A percentile compares a stretch with the other conserved stretches of the same genome.
Conservation (phyloP, 176 grass and related monocot genomes). For the Phoenix roebelenii region DNA sequence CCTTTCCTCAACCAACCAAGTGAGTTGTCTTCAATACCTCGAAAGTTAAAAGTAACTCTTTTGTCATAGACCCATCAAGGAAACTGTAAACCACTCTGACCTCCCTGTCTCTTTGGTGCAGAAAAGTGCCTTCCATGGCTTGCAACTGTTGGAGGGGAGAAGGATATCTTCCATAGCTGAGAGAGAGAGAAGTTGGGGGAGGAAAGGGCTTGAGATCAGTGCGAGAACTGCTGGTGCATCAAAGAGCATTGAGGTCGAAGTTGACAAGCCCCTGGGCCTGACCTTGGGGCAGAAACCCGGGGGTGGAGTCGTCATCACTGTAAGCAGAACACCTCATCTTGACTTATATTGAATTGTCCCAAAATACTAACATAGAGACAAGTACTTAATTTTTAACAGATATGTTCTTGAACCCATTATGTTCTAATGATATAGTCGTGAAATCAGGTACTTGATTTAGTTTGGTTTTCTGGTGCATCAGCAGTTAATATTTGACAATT, state of each 20-base stretch:
- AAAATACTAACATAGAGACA: too few relatives aligned
- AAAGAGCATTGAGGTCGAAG: constrained; percentile 90
- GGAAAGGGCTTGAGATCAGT: constrained; percentile 46
- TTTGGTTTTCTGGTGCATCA: too few relatives aligned
- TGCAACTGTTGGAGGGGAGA: constrained; percentile 39
- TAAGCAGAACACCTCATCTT: constrained; percentile 18
- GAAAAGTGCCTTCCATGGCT: constrained; percentile 57
- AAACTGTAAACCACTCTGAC: not conserved
- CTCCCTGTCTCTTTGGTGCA: constrained; percentile 21
- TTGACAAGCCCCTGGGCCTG: constrained; percentile 90
- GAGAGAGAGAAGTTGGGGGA: not conserved
- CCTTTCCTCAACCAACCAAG: constrained; percentile 28
- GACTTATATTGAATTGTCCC: too few relatives aligned
- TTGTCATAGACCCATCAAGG: not conserved
- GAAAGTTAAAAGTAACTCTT: not conserved
- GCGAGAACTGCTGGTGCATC: constrained; percentile 50
- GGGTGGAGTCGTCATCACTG: constrained; percentile 77
- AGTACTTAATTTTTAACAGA: too few relatives aligned
- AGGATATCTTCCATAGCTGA: not conserved
- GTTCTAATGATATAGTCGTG: too few relatives aligned
- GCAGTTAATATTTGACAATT: too few relatives aligned
- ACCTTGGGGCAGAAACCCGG: constrained; percentile 75
- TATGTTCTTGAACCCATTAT: too few relatives aligned
- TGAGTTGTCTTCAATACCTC: not conserved
- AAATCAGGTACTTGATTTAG: too few relatives aligned